Base-by-base conservation (phyloP, 495 filamentous ascomycete species). In the Friedmanniomyces simplex region DNA sequence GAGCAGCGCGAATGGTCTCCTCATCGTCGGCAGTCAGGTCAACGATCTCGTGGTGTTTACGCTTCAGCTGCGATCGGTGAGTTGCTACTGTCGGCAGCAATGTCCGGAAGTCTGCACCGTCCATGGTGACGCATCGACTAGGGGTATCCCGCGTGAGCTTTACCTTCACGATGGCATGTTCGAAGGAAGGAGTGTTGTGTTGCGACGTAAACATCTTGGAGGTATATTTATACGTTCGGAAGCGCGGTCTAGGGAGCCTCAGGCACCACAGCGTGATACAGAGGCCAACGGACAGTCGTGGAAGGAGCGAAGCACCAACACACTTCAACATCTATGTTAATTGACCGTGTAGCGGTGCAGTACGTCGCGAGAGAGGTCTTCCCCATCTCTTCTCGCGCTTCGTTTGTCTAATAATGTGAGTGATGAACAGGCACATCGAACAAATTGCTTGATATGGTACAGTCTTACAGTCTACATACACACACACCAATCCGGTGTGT, bases 11-110 rank as follows among this genome's bases (percentile, higher is more conserved):
- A 22, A 26, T 20, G 12, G 20, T 16, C 16, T 52, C 26, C 49
- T 25, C 49, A 34, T 43, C 37, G n/a, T 47, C 39, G 25, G 41
- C 56, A 47, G 45, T 51, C 36, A 57, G 55, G 39, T 57, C 55
- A 22, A 51, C 22, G 46, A 36, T 58, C 21, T 58, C 56, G 50
- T 34, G 10, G 18, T 53, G 47, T n/a, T 58, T 58, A 10, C 56
- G 56, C 39, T 58, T 58, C 18, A 57, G 21, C 16, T 50, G 54
- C 30, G 43, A 1, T 7, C 53, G 37, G 16, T 37, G 42, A 18
- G 37, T 49, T 28, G 26, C 16, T 42, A 42, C 42, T 21, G 32
- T 11, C 5, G 53, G 53, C 16, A 52, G 18, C 25, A 26, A n/a
- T 4, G 25, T 3, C 8, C 16, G 11, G 3, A 2, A 5, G 2